Base-by-base conservation (phyloP, 1,284 basidiomycete species). In the Schizopora paradoxa region DNA sequence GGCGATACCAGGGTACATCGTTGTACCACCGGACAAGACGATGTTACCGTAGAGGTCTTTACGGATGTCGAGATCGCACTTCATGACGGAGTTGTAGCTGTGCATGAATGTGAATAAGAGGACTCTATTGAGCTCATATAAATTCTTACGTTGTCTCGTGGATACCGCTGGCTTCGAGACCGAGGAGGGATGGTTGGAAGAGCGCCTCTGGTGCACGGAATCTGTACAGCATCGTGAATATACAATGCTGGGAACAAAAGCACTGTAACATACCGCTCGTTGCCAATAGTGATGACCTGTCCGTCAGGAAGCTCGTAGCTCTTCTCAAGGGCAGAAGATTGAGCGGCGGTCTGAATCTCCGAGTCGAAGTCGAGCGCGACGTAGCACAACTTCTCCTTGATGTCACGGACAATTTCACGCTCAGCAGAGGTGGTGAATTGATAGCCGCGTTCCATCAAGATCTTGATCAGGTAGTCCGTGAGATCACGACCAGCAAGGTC, bases 131-230 rank as follows among this genome's bases (percentile, higher is more conserved):
- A 31, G 14, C 8, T 10, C 28, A 31, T 31, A 47, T 8, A 19
- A 28, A 25, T 23, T 64, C 79, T 8, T 14, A 91, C 82, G 91
- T 91, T 36, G 90, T 94, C 74, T 97, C 91, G 68, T 97, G 92
- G 61, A 97, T 92, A 79, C 94, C 94, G 53, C 85, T 77, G 49
- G 91, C 82, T 71, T 97, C 94, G 45, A 95, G 84, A 61, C 93
- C 94, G 49, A 97, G 76, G 76, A 98, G 83, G 42, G 87, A 77
- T 43, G 94, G 94, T 74, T 96, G 91, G 91, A 98, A 98, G 62
- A 98, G 84, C 36, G 91, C 91, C 68, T 98, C 95, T 50, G 95
- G 92, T 55, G 89, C 86, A 65, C 93, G 91, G 93, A 98, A 97
- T 56, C 85, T 87, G 52, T 25, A 26, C 27, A 38, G 10, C 25